A percentile compares a stretch with the other conserved stretches of the same genome.
These are phyloP conservation scores for Cladobotryum protrusum DNA, from an alignment of 2,329 filamentous ascomycete species.

Conservation along the genomic window DNA sequence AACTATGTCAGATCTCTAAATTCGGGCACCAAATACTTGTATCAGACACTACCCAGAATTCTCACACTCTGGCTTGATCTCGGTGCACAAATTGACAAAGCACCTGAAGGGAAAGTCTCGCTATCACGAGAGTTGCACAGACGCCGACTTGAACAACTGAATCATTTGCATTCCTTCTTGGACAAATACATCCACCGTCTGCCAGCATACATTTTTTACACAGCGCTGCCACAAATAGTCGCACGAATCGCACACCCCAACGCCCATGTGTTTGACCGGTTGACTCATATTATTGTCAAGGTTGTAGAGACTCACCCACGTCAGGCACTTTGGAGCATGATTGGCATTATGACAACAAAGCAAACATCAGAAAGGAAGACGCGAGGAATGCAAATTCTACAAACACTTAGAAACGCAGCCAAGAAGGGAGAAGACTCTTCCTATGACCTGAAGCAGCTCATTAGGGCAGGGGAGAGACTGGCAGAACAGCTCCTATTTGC, in stretches of 20 bases:
- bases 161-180: constrained; percentile 65
- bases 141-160: constrained; percentile 59
- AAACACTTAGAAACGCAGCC: constrained; percentile 39
- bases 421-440: constrained; percentile 46
- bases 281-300: constrained; percentile 75
- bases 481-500: constrained; percentile 74
- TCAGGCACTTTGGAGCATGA: constrained; percentile 84
- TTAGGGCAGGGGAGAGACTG: constrained; percentile 74
- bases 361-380: constrained; percentile 59
- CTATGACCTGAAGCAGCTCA: constrained; percentile 62
- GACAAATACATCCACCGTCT: constrained; percentile 70
- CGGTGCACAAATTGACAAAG: constrained; percentile 65
- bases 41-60: constrained; percentile 86
- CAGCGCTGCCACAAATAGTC: constrained; percentile 82
- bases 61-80: constrained; percentile 93
- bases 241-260: constrained; percentile 92
- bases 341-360: constrained; percentile 78
- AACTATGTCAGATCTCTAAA: constrained; percentile 84
- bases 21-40: constrained; percentile 90
- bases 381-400: constrained; percentile 47
- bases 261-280: constrained; percentile 64
- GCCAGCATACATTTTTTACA: constrained; percentile 74
- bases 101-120: constrained; percentile 49
- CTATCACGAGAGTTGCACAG: constrained; percentile 46
- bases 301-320: constrained; percentile 84